Base-by-base conservation (phyloP, 352 stramenopile genomes). In the Phytophthora idaei region DNA sequence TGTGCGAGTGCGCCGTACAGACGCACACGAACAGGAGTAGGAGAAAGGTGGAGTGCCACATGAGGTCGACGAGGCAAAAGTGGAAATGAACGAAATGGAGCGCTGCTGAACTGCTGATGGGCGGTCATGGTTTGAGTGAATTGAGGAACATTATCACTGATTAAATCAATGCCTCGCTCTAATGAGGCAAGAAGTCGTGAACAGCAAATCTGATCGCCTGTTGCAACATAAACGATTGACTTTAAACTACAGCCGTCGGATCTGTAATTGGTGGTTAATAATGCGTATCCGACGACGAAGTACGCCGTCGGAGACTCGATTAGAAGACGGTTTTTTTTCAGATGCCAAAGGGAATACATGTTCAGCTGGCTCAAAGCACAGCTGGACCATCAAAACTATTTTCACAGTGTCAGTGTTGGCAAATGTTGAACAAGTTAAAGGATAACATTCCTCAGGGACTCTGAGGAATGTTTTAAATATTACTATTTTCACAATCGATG, bases 31-130 rank as follows among this genome's bases (percentile, higher is more conserved):
- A 52, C 0, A 71, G 56, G 4, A 65, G 29, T 27, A 71, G 48
- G 36, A 67, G 47, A 7, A 71, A 34, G 21, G 39, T 67, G 3
- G 57, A 71, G 56, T 28, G 36, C 63, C 57, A 66, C 63, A 71
- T 71, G 57, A n/a, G 48, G 27, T 29, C 34, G 15, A 61, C n/a
- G 63, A 56, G 32, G 49, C 11, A 56, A 66, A 70, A 57, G 7
- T 34, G 36, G 25, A 50, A 59, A 39, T 64, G 61, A 63, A 9
- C 12, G 34, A 44, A 45, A 15, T 21, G 44, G 2, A 27, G 45
- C 12, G 21, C n/a, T 34, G 25, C 25, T 51, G 21, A 39, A 39
- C 8, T 39, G 34, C 9, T 39, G 34, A 39, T 39, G 34, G 34
- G 9, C 34, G 34, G 34, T 39, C 34, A 39, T 39, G 34, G 34